Percentiles rank a stretch among this genome's conserved stretches.
Conservation (phyloP, 176 grass and related monocot genomes). For the Areca catechu region DNA sequence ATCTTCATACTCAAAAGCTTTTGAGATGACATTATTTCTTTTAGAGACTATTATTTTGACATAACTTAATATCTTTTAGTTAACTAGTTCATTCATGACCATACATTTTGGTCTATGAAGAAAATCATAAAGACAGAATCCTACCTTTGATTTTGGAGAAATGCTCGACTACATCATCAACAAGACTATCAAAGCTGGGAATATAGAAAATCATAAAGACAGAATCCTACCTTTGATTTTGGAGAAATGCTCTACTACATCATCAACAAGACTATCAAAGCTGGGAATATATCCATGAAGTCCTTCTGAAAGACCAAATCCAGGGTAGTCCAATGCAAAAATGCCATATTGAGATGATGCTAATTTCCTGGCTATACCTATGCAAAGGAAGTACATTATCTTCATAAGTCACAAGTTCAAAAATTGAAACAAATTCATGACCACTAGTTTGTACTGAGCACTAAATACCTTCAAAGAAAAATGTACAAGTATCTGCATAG, state of each 20-base stretch:
- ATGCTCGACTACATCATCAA: slow-evolving; percentile 62
- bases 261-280: slow-evolving; percentile 64
- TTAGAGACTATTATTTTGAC: no score
- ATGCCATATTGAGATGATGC: slow-evolving; percentile 79
- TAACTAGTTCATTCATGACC: no score
- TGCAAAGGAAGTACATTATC: slow-evolving; percentile 8
- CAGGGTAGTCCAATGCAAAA: slow-evolving; percentile 90
- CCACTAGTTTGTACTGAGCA: background rate
- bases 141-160: slow-evolving; percentile 87
- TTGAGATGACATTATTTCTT: no score
- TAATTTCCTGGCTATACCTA: slow-evolving; percentile 75
- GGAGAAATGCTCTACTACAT: slow-evolving; percentile 62
- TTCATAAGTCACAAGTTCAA: no score
- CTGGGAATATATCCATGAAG: slow-evolving; percentile 93
- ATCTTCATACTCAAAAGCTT: no score
- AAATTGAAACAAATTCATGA: slow-evolving; percentile 1
- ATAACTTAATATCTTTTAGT: no score
- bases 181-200: slow-evolving; percentile 60
- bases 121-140: slow-evolving; percentile 1
- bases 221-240: slow-evolving; percentile 67
- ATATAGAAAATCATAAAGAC: slow-evolving; percentile 51
- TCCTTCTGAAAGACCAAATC: slow-evolving; percentile 93
- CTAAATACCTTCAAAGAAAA: slow-evolving; percentile 86
- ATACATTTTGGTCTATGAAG: background rate
- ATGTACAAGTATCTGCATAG: slow-evolving; percentile 93